Conservation (phyloP, 2,329 filamentous ascomycete genomes). For the Didymella keratinophila region DNA sequence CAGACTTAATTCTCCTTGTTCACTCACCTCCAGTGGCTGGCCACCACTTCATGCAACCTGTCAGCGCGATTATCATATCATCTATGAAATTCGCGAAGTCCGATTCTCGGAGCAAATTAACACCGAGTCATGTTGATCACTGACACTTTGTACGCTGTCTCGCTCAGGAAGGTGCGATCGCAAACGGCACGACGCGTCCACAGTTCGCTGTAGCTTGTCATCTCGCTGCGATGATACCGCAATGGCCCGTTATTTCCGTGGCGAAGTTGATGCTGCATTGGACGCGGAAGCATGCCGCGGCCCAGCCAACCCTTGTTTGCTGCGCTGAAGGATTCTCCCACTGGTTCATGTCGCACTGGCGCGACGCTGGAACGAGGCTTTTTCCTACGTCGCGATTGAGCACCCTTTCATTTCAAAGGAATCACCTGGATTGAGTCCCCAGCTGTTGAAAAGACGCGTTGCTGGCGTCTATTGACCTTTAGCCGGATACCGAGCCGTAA, state of each 20-base stretch:
- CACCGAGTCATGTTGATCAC: slow-evolving; percentile 12
- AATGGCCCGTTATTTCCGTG: slow-evolving; percentile 10
- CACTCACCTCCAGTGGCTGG: not conserved
- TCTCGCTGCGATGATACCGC: slow-evolving; percentile 13
- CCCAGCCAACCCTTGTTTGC: slow-evolving; percentile 5
- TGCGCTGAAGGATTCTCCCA: slow-evolving; percentile 16
- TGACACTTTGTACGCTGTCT: not conserved
- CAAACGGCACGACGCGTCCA: slow-evolving; percentile 2
- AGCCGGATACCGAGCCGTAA: slow-evolving; percentile 5
- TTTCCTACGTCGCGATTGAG: slow-evolving; percentile 1
- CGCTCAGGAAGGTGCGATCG: slow-evolving; percentile 13
- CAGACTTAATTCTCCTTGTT: not conserved
- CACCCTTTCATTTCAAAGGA: not conserved
- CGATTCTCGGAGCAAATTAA: slow-evolving; percentile 7
- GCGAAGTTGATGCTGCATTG: not conserved
- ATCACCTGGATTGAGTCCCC: not conserved
- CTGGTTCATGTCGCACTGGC: slow-evolving; percentile 17
- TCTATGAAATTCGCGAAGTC: slow-evolving; percentile 7
- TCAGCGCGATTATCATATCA: slow-evolving; percentile 10
- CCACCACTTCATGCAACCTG: not conserved
- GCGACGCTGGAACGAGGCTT: slow-evolving; percentile 17
- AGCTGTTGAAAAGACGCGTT: slow-evolving; percentile 1
- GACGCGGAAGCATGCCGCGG: slow-evolving; percentile 16
- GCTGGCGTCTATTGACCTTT: not conserved
- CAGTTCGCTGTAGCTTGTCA: slow-evolving; percentile 3